Conservation (phyloP, 805 yeast species). For the Huiozyma sinensis region DNA sequence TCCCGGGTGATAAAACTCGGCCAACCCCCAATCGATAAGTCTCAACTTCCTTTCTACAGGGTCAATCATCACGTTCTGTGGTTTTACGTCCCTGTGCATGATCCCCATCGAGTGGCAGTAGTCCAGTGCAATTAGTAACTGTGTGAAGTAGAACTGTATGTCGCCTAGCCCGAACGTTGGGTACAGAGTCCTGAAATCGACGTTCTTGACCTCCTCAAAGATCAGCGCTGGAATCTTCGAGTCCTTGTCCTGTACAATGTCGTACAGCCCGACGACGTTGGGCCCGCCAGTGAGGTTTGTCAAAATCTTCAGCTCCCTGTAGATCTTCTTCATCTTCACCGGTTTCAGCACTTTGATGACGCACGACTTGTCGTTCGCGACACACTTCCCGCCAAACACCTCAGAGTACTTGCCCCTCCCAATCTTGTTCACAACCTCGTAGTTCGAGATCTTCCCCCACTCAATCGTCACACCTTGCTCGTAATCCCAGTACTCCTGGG, state of each 20-base stretch:
- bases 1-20: constrained; percentile 85
- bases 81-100: constrained; percentile 90
- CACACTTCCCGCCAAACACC: constrained; percentile 76
- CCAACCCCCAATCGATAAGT: constrained; percentile 90
- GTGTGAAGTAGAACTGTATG: constrained; percentile 73
- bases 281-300: constrained; percentile 81
- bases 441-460: constrained; percentile 80
- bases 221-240: constrained; percentile 81
- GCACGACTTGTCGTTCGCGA: constrained; percentile 48
- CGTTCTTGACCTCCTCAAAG: constrained; percentile 74
- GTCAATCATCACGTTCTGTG: constrained; percentile 90
- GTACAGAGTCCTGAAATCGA: constrained; percentile 78
- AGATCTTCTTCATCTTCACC: constrained; percentile 84
- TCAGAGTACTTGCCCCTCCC: constrained; percentile 94
- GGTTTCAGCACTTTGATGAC: constrained; percentile 91
- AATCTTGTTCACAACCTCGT: constrained; percentile 72
- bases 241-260: constrained; percentile 79
- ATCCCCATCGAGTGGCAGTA: constrained; percentile 89
- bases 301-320: constrained; percentile 78
- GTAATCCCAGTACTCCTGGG: constrained; percentile 83
- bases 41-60: constrained; percentile 52
- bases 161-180: constrained; percentile 69
- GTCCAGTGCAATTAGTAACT: constrained; percentile 72
- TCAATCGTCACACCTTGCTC: constrained; percentile 51
- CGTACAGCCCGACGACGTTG: constrained; percentile 62